These are phyloP conservation scores for Lunularia cruciata DNA, from an alignment of 225 moss, liverwort and hornwort genomes.

Conservation along the genomic window DNA sequence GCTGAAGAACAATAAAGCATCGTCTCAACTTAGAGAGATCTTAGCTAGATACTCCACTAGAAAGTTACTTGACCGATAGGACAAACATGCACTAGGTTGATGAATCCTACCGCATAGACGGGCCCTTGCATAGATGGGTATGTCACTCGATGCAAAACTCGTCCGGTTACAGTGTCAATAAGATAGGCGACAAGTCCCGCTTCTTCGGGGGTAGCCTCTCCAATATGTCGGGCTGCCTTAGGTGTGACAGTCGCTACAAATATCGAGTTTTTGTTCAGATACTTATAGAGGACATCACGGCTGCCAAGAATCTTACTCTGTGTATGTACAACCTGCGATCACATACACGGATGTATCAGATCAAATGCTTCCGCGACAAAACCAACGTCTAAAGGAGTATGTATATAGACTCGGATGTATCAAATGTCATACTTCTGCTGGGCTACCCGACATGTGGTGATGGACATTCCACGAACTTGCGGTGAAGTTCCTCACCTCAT, in stretches of 20 bases:
- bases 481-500: conserved; percentile 58
- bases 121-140: conserved; percentile 89
- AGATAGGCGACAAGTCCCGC: conserved; percentile 80
- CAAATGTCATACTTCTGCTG: too few relatives aligned
- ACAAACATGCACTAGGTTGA: not conserved
- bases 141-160: conserved; percentile 77
- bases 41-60: not conserved
- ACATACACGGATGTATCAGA: not conserved
- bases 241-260: conserved; percentile 91
- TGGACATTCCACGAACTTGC: not conserved
- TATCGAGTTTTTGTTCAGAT: conserved; percentile 81
- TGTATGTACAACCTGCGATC: conserved; percentile 74
- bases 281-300: conserved; percentile 83
- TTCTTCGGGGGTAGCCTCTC: conserved; percentile 76
- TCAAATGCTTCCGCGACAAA: too few relatives aligned
- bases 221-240: conserved; percentile 53
- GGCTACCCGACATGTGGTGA: too few relatives aligned
- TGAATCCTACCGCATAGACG: conserved; percentile 74
- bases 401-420: too few relatives aligned
- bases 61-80: not conserved
- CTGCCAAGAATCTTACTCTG: conserved; percentile 86
- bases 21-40: too few relatives aligned
- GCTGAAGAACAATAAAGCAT: not conserved
- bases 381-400: too few relatives aligned
- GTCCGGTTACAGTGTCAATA: conserved; percentile 86